Evolutionary conservation across 1,284 basidiomycete species (phyloP).

Genomic region (Thelephora terrestris): DNA sequence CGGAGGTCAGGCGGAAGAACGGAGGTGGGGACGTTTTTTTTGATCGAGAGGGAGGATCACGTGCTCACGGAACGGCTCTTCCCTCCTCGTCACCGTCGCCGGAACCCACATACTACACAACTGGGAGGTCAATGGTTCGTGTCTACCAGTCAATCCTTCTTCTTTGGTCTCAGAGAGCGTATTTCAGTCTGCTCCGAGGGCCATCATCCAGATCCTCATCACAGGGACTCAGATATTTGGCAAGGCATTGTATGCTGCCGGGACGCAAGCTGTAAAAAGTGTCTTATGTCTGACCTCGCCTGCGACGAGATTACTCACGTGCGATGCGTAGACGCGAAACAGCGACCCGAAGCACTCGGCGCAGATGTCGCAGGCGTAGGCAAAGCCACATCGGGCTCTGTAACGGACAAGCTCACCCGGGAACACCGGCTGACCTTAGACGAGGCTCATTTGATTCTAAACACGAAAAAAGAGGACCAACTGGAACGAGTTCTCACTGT

Average conservation of each 20-base stretch:
- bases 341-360: constrained; percentile 53
- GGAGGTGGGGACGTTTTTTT: constrained; percentile 9
- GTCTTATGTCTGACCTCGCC: constrained; percentile 22
- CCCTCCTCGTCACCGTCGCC: not conserved
- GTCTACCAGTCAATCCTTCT: not conserved
- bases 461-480: constrained; percentile 70
- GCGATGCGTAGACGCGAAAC: constrained; percentile 52
- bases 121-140: not conserved
- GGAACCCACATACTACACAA: not conserved
- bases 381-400: constrained; percentile 61
- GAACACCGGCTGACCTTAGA: constrained; percentile 92
- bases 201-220: constrained; percentile 76
- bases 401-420: constrained; percentile 69
- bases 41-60: not conserved
- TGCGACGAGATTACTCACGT: not conserved
- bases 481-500: constrained; percentile 71
- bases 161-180: not conserved
- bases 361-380: constrained; percentile 63
- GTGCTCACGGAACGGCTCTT: not conserved
- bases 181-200: constrained; percentile 59
- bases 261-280: constrained; percentile 91
- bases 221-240: constrained; percentile 81
- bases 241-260: constrained; percentile 86
- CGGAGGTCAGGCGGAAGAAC: not conserved
- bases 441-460: constrained; percentile 91